A percentile compares a stretch with the other conserved stretches of the same genome.
phyloP scores from a whole-genome alignment of 352 stramenopile species.

The Phytophthora kernoviae region DNA sequence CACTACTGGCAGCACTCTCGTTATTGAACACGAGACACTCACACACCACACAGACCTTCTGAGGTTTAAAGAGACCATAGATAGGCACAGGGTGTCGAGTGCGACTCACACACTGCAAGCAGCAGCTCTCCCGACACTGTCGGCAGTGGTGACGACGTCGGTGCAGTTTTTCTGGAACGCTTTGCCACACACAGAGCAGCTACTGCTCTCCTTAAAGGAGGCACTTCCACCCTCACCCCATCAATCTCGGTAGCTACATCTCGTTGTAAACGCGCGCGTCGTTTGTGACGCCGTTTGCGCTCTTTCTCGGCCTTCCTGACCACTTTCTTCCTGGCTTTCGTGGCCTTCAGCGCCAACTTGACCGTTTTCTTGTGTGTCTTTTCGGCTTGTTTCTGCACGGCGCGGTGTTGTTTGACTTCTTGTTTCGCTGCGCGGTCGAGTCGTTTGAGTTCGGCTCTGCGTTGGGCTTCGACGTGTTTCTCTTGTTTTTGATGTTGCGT shows the following conservation, averaged over 20 bases:
- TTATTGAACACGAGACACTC: conserved; percentile 44
- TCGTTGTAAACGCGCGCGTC: background rate
- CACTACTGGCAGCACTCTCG: background rate
- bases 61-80: conserved; percentile 42
- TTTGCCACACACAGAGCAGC: conserved; percentile 50
- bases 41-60: conserved; percentile 68
- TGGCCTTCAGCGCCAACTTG: conserved; percentile 30
- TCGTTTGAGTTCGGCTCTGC: no score
- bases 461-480: conserved; percentile 17
- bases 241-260: no score
- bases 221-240: no score
- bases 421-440: conserved; percentile 14
- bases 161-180: conserved; percentile 38
- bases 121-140: conserved; percentile 68
- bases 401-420: conserved; percentile 13
- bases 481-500: conserved; percentile 18
- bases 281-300: conserved; percentile 12
- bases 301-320: conserved; percentile 29
- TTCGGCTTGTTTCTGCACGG: conserved; percentile 18
- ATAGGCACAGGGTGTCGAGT: conserved; percentile 39
- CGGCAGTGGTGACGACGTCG: conserved; percentile 68
- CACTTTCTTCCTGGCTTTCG: conserved; percentile 21
- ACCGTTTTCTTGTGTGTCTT: conserved; percentile 20
- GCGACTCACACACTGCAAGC: conserved; percentile 50
- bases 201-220: conserved; percentile 38